Conservation (phyloP, 2,329 filamentous ascomycete species). For the Dichotomopilus funicola region DNA sequence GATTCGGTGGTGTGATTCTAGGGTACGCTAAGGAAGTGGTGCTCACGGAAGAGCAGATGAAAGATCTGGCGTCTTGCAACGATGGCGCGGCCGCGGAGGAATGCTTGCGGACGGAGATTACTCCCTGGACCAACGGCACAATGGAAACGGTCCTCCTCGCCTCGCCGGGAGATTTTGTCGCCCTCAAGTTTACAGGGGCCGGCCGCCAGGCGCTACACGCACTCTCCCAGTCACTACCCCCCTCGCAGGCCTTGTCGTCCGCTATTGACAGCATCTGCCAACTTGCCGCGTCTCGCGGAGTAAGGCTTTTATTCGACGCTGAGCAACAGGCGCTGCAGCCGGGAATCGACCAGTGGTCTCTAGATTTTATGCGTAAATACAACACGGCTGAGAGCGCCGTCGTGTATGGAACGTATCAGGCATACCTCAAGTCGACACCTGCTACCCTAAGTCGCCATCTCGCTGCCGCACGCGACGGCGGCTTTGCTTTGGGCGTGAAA, state of each 20-base stretch:
- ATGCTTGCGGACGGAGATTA: slow-evolving; percentile 53
- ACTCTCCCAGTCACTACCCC: slow-evolving; percentile 55
- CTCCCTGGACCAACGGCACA: slow-evolving; percentile 66
- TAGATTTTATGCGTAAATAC: slow-evolving; percentile 70
- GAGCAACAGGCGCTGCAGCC: slow-evolving; percentile 74
- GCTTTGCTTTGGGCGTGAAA: slow-evolving; percentile 66
- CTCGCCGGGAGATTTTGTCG: slow-evolving; percentile 60
- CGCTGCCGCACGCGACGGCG: slow-evolving; percentile 47
- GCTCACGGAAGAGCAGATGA: slow-evolving; percentile 49
- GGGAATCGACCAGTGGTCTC: slow-evolving; percentile 74
- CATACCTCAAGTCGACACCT: slow-evolving; percentile 62
- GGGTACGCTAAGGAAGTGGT: slow-evolving; percentile 81
- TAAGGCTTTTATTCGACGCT: slow-evolving; percentile 76
- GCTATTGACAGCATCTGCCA: slow-evolving; percentile 72
- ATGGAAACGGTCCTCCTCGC: slow-evolving; percentile 68
- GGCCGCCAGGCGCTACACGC: slow-evolving; percentile 64
- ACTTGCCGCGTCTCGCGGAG: slow-evolving; percentile 60
- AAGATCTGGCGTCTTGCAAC: slow-evolving; percentile 37
- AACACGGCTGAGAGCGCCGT: slow-evolving; percentile 61
- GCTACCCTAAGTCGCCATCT: slow-evolving; percentile 54
- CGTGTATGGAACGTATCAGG: slow-evolving; percentile 76
- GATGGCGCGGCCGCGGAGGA: slow-evolving; percentile 43
- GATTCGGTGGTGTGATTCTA: slow-evolving; percentile 77
- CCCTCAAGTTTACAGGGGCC: slow-evolving; percentile 72
- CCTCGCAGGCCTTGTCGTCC: slow-evolving; percentile 56